Conservation (phyloP, 1,139 yeast genomes). For the Hanseniaspora gamundiae region DNA sequence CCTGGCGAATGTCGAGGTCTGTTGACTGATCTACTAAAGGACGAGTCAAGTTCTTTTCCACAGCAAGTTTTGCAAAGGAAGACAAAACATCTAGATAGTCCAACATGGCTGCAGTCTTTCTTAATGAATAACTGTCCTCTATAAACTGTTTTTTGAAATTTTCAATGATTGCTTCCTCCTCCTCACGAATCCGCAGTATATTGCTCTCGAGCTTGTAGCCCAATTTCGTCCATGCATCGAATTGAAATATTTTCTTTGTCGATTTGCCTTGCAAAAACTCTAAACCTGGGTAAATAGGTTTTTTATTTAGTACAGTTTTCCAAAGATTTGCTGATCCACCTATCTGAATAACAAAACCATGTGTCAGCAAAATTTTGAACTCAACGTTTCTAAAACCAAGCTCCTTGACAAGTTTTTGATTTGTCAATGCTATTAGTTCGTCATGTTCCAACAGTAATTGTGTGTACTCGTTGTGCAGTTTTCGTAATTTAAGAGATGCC, state of each 20-base stretch:
- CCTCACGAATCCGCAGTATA: conserved; percentile 11
- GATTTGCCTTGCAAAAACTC: conserved; percentile 1
- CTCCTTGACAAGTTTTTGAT: conserved; percentile 9
- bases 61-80: conserved; percentile 61
- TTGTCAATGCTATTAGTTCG: background rate
- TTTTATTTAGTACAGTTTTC: conserved; percentile 8
- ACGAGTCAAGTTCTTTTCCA: conserved; percentile 48
- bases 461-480: conserved; percentile 14
- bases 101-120: conserved; percentile 27
- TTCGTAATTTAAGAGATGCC: conserved; percentile 12
- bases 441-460: conserved; percentile 15
- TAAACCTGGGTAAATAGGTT: background rate
- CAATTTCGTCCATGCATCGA: conserved; percentile 26
- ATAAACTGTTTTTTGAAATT: conserved; percentile 21
- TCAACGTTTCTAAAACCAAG: conserved; percentile 16
- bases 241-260: background rate
- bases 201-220: conserved; percentile 24
- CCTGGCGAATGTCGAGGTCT: conserved; percentile 38
- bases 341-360: conserved; percentile 19
- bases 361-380: conserved; percentile 17
- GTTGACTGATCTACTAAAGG: conserved; percentile 48
- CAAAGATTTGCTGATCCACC: conserved; percentile 14
- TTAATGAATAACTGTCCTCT: conserved; percentile 18
- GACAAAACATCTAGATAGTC: conserved; percentile 65
- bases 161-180: conserved; percentile 22